Evolutionary conservation across 1,139 yeast genomes (phyloP), one percentile per base, ranked within the genome.

Genomic region (Scheffersomyces insectosa): DNA sequence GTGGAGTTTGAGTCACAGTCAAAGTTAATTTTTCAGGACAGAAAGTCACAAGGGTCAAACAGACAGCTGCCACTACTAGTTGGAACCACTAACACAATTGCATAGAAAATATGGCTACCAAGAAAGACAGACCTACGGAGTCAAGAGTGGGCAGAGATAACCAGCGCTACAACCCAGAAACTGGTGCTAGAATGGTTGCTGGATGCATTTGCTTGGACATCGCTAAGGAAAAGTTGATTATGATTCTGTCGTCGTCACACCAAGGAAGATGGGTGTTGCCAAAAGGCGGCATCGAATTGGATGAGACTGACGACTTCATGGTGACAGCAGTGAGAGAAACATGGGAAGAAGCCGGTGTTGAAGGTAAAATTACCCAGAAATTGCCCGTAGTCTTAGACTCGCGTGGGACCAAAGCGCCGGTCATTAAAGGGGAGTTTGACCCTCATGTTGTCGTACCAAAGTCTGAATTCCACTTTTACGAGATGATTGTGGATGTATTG

Each of bases 261-360:
- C 74, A 73, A 30, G 77, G 79, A 43, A 77, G 76, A 54, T 90
- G 96, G 96, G 88, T 95, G 11, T 66, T 93, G 9, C 99, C 99
- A 3, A 95, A 93, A 59, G 99, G 99, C 28, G 99, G 99, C 0
- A 83, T 91, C 42, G 99, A 93, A 63, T 60, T 63, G 35, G 99
- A 93, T 62, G 99, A 93, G 59, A 71, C 78, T 2, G 82, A 80
- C 34, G 78, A 75, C 54, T 72, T 50, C 43, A 63, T 65, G 12
- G 65, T 66, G 8, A 70, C 88, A 6, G 98, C 98, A 0, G 70
- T 77, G 12, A 71, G 99, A 46, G 99, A 93, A 62, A 88, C 96
- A 0, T 93, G 99, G 99, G 99, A 93, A 64, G 99, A 93, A 63
- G 95, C 96, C 0, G 99, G 99, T 0, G 88, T 86, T 27, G 78